phyloP scores from a whole-genome alignment of 2,329 filamentous ascomycete species.

The Xylaria sp. region DNA sequence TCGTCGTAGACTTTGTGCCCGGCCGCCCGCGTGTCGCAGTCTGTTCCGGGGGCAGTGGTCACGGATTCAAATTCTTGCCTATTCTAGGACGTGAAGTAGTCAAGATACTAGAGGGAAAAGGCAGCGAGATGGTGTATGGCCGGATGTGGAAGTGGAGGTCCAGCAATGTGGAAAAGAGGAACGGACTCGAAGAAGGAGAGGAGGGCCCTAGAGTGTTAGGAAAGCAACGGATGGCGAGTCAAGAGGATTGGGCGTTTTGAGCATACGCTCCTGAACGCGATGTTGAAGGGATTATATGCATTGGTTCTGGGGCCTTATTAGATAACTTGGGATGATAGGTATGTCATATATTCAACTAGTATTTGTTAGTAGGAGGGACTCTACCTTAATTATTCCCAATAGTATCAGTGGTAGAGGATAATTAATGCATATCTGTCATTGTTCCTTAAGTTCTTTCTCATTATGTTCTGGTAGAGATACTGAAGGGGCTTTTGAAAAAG shows the following conservation, averaged over 20 bases:
- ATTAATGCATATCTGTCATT: too few species aligned
- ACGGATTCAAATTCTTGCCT: slow-evolving; percentile 43
- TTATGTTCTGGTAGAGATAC: too few species aligned
- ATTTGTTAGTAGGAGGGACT: too few species aligned
- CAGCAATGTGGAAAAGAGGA: slow-evolving; percentile 20
- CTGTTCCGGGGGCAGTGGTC: slow-evolving; percentile 64
- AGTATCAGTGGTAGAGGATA: too few species aligned
- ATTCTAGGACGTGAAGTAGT: slow-evolving; percentile 41
- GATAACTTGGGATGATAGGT: too few species aligned
- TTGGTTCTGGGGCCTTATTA: too few species aligned
- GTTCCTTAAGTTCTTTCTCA: too few species aligned
- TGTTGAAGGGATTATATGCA: not conserved
- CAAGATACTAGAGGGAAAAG: slow-evolving; percentile 38
- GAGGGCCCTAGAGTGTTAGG: slow-evolving; percentile 36
- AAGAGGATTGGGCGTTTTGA: slow-evolving; percentile 42
- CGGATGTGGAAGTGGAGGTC: slow-evolving; percentile 40
- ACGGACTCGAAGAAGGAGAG: slow-evolving; percentile 41
- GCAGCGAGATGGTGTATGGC: slow-evolving; percentile 36
- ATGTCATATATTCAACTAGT: too few species aligned
- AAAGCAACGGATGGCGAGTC: slow-evolving; percentile 38
- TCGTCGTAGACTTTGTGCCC: slow-evolving; percentile 51
- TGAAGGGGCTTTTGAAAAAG: too few species aligned
- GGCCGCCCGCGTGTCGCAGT: slow-evolving; percentile 54
- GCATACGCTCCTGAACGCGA: slow-evolving; percentile 23
- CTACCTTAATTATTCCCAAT: too few species aligned